Evolutionary conservation across 371 early-diverging fungal genomes (phyloP), one percentile per base, ranked within the genome.

Genomic region (Zychaea mexicana): DNA sequence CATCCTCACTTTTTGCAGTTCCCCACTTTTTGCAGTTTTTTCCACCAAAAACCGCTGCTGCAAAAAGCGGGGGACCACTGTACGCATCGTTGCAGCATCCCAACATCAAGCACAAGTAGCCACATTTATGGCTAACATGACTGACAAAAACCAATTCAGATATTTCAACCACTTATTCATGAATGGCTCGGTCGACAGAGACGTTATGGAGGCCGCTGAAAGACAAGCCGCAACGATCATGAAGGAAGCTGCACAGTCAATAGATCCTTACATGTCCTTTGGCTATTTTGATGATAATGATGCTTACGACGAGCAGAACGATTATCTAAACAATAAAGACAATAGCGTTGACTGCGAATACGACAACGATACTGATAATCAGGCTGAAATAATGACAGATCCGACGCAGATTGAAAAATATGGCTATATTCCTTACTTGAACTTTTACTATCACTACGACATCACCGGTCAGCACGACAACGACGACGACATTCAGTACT

Each of bases 71-170:
- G n/a, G 5, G 19, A 46, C 17, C 22, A 19, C 46, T 46, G n/a
- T 46, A 17, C n/a, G 5, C 46, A 53, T 53, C 5, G 30, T 53
- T 5, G 30, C 26, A 52, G 17, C 27, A 17, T 30, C 31, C 7
- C n/a, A 22, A 15, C 53, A 53, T 53, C 56, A 54, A 12, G 32
- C 30, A 13, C 55, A 54, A 32, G 24, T 54, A 8, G 55, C 55
- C 19, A 33, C 55, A 8, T 54, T 54, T 9, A 54, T 54, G 55
- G 31, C 33, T 3, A 32, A 7, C 28, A 19, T 22, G 32, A 17
- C 31, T 31, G 31, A 1, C 24, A n/a, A 24, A 9, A 24, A 24
- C 3, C 9, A 49, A 24, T 9, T 49, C 13, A 5, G 24, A 22
- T 49, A 49, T 24, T 49, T 49, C n/a, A 49, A 49, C 22, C 49